A percentile compares a stretch with the other conserved stretches of the same genome.
These are phyloP conservation scores for Xylariaceae sp. DNA, from an alignment of 2,329 filamentous ascomycete genomes.

Conservation along the genomic window DNA sequence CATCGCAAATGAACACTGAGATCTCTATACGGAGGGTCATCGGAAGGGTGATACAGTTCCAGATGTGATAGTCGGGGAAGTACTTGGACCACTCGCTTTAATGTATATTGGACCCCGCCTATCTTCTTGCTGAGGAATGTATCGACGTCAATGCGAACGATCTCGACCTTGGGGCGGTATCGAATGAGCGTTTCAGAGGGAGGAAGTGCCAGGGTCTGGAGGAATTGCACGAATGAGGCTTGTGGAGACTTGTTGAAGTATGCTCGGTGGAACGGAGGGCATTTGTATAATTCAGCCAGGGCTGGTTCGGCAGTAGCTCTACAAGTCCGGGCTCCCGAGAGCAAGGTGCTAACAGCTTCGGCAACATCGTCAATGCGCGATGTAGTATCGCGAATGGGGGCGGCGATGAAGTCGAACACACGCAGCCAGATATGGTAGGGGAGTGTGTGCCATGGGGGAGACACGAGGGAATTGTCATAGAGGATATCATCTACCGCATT, in stretches of 20 bases:
- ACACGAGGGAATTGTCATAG: conserved; percentile 54
- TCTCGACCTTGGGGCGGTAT: conserved; percentile 74
- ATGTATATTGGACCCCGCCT: conserved; percentile 50
- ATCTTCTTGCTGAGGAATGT: conserved; percentile 39
- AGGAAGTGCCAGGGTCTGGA: conserved; percentile 48
- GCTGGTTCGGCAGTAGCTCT: conserved; percentile 74
- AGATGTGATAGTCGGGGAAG: conserved; percentile 73
- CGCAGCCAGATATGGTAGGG: conserved; percentile 73
- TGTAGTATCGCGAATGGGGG: conserved; percentile 56
- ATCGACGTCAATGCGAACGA: conserved; percentile 72
- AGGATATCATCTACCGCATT: conserved; percentile 2
- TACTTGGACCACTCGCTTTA: conserved; percentile 64
- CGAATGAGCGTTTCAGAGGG: conserved; percentile 59
- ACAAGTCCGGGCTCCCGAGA: conserved; percentile 68
- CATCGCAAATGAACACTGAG: conserved; percentile 67
- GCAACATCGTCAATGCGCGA: conserved; percentile 51
- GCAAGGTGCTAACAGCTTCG: conserved; percentile 55
- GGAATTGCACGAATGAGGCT: conserved; percentile 59
- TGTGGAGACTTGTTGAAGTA: conserved; percentile 49
- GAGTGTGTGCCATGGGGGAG: conserved; percentile 56
- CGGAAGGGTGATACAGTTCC: conserved; percentile 73
- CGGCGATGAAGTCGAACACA: conserved; percentile 73
- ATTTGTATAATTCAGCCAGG: conserved; percentile 73
- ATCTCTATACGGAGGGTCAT: conserved; percentile 70
- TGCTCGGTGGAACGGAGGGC: conserved; percentile 64